Percentiles rank a stretch among this genome's conserved stretches.
These are phyloP conservation scores for Irpex lacteus DNA, from an alignment of 1,284 basidiomycete species.

Conservation along the genomic window DNA sequence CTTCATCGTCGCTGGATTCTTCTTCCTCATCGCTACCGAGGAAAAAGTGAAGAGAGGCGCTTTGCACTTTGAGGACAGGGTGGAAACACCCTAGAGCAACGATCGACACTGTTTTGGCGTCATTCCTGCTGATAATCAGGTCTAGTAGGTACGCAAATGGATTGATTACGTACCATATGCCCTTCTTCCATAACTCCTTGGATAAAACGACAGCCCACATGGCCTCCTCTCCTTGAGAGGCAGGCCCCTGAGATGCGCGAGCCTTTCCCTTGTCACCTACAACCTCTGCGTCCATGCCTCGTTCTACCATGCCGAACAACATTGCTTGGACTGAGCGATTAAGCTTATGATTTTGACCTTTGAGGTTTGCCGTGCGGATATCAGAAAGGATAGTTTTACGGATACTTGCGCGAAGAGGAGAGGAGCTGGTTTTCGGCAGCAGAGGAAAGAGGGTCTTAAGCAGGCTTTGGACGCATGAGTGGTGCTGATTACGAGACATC, in stretches of 20 bases:
- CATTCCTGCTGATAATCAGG: conserved; percentile 54
- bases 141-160: not conserved
- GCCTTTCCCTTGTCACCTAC: conserved; percentile 79
- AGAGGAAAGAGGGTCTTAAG: conserved; percentile 92
- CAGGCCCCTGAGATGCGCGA: conserved; percentile 42
- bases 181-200: conserved; percentile 93
- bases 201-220: conserved; percentile 98
- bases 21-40: conserved; percentile 75
- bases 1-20: conserved; percentile 70
- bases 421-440: conserved; percentile 86
- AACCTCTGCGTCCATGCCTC: conserved; percentile 81
- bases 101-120: conserved; percentile 93
- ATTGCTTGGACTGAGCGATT: conserved; percentile 97
- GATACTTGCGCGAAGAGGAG: conserved; percentile 80
- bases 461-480: conserved; percentile 51
- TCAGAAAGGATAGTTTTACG: conserved; percentile 97
- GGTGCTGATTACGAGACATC: conserved; percentile 4
- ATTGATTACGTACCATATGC: conserved; percentile 69
- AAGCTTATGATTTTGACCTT: conserved; percentile 91
- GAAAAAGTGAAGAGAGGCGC: conserved; percentile 97
- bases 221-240: conserved; percentile 75
- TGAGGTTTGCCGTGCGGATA: conserved; percentile 88
- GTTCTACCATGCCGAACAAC: conserved; percentile 94
- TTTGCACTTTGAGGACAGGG: conserved; percentile 93
- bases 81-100: conserved; percentile 92